These are phyloP conservation scores for Akanthomyces dipterigenus DNA, from an alignment of 2,329 filamentous ascomycete genomes.

Conservation along the genomic window DNA sequence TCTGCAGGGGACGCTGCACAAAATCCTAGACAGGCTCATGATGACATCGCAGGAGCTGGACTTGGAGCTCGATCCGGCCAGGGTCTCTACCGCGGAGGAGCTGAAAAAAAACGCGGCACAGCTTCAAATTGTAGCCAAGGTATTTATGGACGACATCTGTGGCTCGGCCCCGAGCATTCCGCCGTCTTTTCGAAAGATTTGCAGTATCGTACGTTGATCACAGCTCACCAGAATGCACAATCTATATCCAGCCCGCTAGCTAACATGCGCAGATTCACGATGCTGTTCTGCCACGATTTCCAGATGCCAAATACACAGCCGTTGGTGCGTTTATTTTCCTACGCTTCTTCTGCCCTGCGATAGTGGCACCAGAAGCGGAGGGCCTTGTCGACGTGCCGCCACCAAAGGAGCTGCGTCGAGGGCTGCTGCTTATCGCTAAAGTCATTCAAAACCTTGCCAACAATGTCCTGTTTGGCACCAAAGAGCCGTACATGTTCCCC, in stretches of 20 bases:
- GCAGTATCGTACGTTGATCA: constrained; percentile 48
- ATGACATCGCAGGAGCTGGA: constrained; percentile 60
- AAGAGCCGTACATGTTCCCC: constrained; percentile 67
- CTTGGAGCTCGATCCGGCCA: constrained; percentile 59
- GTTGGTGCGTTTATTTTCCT: constrained; percentile 67
- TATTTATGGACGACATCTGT: constrained; percentile 66
- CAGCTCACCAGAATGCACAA: too few species aligned
- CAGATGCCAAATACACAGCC: constrained; percentile 64
- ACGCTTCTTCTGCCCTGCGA: constrained; percentile 66
- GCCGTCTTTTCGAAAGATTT: constrained; percentile 58
- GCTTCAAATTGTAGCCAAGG: constrained; percentile 59
- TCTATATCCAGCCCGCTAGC: constrained; percentile 14
- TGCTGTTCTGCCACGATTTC: constrained; percentile 57
- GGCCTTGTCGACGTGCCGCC: constrained; percentile 54
- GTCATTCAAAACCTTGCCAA: constrained; percentile 66
- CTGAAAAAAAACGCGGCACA: constrained; percentile 60
- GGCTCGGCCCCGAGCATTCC: constrained; percentile 56
- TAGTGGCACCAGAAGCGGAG: constrained; percentile 62
- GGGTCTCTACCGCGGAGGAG: constrained; percentile 54
- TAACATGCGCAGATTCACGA: constrained; percentile 44
- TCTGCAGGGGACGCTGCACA: constrained; percentile 57
- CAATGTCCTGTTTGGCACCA: constrained; percentile 64
- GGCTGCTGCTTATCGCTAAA: constrained; percentile 62
- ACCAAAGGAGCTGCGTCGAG: constrained; percentile 63
- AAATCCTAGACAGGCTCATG: constrained; percentile 60